These are phyloP conservation scores for Testicularia cyperi DNA, from an alignment of 1,284 basidiomycete species.

Conservation along the genomic window DNA sequence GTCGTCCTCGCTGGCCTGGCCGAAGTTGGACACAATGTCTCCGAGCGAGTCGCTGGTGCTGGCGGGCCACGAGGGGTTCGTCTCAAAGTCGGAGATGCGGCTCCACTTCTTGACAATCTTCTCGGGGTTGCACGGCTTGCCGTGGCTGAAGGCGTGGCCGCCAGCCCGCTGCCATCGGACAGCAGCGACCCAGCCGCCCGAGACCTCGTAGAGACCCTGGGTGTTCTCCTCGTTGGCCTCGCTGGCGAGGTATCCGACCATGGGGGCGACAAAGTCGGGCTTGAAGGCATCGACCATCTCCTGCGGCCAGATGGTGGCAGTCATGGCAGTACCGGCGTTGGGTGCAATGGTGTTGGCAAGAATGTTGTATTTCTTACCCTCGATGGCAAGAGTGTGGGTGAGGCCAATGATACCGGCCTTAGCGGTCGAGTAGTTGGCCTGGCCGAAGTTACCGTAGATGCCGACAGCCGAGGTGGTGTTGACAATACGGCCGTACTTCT, in stretches of 20 bases:
- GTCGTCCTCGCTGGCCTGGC: constrained; percentile 38
- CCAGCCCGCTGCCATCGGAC: constrained; percentile 90
- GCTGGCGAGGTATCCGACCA: constrained; percentile 88
- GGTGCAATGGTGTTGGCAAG: constrained; percentile 88
- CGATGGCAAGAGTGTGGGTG: constrained; percentile 84
- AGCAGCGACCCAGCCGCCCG: constrained; percentile 88
- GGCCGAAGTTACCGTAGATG: constrained; percentile 89
- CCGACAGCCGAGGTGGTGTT: constrained; percentile 91
- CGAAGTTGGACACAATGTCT: constrained; percentile 57
- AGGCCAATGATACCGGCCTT: constrained; percentile 92
- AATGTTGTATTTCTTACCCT: constrained; percentile 85
- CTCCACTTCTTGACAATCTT: constrained; percentile 51
- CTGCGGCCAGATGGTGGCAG: constrained; percentile 69
- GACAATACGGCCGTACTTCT: constrained; percentile 93
- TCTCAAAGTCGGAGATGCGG: constrained; percentile 57
- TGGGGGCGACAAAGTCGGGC: constrained; percentile 86
- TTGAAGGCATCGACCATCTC: constrained; percentile 95
- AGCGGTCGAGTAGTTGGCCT: constrained; percentile 76
- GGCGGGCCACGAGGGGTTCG: constrained; percentile 56
- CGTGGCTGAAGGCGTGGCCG: constrained; percentile 64
- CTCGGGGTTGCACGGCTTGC: constrained; percentile 51
- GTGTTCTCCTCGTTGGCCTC: constrained; percentile 74
- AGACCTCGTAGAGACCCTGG: constrained; percentile 81
- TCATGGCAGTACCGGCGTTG: constrained; percentile 69
- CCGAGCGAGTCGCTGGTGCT: constrained; percentile 50